phyloP scores from a whole-genome alignment of 805 yeast genomes.

The Wickerhamiella sorbophila region DNA sequence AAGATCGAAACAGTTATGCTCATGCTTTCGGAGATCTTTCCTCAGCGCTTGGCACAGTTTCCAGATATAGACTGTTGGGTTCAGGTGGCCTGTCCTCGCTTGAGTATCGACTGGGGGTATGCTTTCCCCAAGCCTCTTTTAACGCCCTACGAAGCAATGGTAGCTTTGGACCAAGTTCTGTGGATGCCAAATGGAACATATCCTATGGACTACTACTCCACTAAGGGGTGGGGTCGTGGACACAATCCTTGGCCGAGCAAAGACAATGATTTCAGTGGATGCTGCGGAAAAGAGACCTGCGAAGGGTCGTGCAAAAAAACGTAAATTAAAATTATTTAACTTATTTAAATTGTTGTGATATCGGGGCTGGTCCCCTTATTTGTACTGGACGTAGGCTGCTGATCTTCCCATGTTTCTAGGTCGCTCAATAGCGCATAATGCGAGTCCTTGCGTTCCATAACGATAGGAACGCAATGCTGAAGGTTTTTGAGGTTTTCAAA shows the following conservation, averaged over 20 bases:
- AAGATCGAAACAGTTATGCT: slow-evolving; percentile 68
- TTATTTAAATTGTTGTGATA: neutral
- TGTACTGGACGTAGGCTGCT: neutral
- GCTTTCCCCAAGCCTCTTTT: slow-evolving; percentile 84
- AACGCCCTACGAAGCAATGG: slow-evolving; percentile 95
- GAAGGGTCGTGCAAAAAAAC: neutral
- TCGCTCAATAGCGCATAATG: slow-evolving; percentile 43
- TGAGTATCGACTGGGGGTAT: slow-evolving; percentile 97
- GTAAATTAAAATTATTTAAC: neutral
- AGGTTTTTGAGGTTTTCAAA: slow-evolving; percentile 74
- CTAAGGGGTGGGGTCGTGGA: slow-evolving; percentile 88
- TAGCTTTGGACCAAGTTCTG: slow-evolving; percentile 56
- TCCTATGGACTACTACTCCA: slow-evolving; percentile 92
- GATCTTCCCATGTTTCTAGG: slow-evolving; percentile 50
- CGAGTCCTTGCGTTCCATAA: slow-evolving; percentile 49
- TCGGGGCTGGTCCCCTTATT: neutral
- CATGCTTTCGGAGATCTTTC: slow-evolving; percentile 83
- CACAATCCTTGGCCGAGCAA: slow-evolving; percentile 34
- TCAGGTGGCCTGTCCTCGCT: slow-evolving; percentile 93
- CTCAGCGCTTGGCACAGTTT: slow-evolving; percentile 80
- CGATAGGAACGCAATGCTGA: slow-evolving; percentile 69
- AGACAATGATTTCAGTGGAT: no score
- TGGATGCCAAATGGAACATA: slow-evolving; percentile 34
- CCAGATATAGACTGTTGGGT: slow-evolving; percentile 89
- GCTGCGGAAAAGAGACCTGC: neutral